Evolutionary conservation across 495 filamentous ascomycete species (phyloP), one percentile per base, ranked within the genome.

Genomic region (Penicillium canariense): DNA sequence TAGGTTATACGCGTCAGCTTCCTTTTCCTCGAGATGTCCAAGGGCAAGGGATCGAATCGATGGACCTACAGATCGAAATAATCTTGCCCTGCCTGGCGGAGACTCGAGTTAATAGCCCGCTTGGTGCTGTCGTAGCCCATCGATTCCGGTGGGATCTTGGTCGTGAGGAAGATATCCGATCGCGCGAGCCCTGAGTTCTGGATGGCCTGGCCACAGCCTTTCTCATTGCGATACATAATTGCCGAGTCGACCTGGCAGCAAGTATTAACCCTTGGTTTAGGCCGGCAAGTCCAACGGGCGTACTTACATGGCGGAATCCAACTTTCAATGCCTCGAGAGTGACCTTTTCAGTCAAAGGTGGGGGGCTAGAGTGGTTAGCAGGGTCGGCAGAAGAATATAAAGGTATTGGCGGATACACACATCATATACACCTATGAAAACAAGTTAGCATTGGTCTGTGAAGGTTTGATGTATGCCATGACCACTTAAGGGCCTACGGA

Each of bases 371-470:
- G 25, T 5, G 17, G 26, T 66, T 23, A 69, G 54, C 48, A 35
- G 11, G 1, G 7, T 5, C 35, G 7, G 7, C 9, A n/a, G 25
- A 15, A 26, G 5, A 9, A 12, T 32, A 2, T 4, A 9, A 2
- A 12, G 14, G n/a, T n/a, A 26, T 15, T 18, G 18, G 15, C 25
- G 22, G 47, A 47, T 27, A 56, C 59, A 31, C 71, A 90, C 86
- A 86, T 90, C 77, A 90, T 81, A 56, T 87, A 92, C 50, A 90
- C 84, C 87, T 89, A 59, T 48, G 26, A 46, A 31, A 31, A 38
- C 22, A 15, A 35, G 45, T 18, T 30, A 25, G 17, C 14, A 11
- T 5, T 7, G 14, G n/a, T 38, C 23, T 49, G 17, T 48, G 42
- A 42, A 42, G 23, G 43, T n/a, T n/a, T n/a, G n/a, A n/a, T n/a